A percentile compares a stretch with the other conserved stretches of the same genome.
Conservation (phyloP, 2,329 filamentous ascomycete genomes). For the Bipolaris zeicola region DNA sequence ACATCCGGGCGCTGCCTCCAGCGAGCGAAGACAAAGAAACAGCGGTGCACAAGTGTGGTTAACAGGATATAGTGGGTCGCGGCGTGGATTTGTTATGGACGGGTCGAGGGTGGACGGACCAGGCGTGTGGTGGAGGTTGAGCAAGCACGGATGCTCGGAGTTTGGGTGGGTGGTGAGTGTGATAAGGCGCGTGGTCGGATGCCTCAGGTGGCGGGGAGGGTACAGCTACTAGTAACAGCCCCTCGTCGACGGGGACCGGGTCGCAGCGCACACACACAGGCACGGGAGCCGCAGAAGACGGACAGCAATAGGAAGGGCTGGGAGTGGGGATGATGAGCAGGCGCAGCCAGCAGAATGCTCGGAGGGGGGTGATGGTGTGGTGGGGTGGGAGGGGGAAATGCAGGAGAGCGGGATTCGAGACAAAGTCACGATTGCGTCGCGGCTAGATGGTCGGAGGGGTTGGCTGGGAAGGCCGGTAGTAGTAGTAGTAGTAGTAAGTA, state of each 20-base stretch:
- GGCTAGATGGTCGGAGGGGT: conserved; percentile 37
- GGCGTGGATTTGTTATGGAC: conserved; percentile 24
- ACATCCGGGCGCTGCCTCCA: conserved; percentile 41
- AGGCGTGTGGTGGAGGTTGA: conserved; percentile 22
- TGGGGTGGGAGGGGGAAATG: conserved; percentile 13
- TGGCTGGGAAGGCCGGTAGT: conserved; percentile 8
- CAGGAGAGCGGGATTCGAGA: conserved; percentile 32
- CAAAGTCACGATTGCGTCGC: conserved; percentile 36
- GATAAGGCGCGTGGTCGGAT: conserved; percentile 33
- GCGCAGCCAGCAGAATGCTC: background rate
- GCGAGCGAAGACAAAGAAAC: conserved; percentile 15
- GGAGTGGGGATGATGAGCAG: background rate
- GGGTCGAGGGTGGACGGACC: conserved; percentile 21
- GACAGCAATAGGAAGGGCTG: background rate
- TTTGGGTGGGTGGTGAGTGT: conserved; percentile 23
- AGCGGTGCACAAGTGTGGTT: conserved; percentile 4
- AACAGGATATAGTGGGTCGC: conserved; percentile 5
- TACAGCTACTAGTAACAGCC: conserved; percentile 10
- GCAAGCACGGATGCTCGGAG: conserved; percentile 38
- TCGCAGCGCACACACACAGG: conserved; percentile 23
- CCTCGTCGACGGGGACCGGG: conserved; percentile 27
- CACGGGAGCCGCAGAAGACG: background rate
- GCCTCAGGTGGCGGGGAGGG: conserved; percentile 29
- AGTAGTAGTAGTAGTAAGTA: background rate
- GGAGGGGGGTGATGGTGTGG: background rate